phyloP scores from a whole-genome alignment of 2,329 filamentous ascomycete species.

The Arthrobotrys megalospora region DNA sequence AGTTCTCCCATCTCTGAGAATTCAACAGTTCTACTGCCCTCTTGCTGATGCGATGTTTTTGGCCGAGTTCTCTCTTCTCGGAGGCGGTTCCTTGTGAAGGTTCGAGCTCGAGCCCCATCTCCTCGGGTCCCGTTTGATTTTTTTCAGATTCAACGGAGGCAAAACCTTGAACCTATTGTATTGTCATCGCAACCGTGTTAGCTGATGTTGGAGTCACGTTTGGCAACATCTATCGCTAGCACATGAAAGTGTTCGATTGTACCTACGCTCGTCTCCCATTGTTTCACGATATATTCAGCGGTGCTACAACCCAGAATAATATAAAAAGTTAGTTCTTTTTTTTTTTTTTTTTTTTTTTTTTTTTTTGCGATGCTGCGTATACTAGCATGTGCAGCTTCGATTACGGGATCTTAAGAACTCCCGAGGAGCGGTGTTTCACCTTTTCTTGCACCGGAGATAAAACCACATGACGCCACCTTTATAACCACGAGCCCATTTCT shows the following conservation, averaged over 20 bases:
- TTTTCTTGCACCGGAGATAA: slow-evolving; percentile 4
- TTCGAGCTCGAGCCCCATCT: no score
- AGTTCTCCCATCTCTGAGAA: neutral
- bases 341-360: neutral
- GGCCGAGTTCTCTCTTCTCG: no score
- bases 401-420: neutral
- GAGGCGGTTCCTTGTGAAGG: no score
- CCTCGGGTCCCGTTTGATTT: no score
- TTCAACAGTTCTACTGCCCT: neutral
- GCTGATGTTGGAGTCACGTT: no score
- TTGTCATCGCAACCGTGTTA: no score
- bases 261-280: neutral
- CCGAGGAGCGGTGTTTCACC: neutral
- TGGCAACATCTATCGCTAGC: no score
- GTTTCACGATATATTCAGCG: neutral
- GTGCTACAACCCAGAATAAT: neutral
- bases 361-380: no score
- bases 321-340: neutral
- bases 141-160: no score
- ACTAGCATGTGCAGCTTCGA: no score
- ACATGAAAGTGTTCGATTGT: no score
- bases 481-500: neutral
- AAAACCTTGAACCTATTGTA: no score
- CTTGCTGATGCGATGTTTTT: neutral
- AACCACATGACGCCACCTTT: slow-evolving; percentile 13